Evolutionary conservation across 371 early-diverging fungal genomes (phyloP).

Genomic region (Mortierella sp.): DNA sequence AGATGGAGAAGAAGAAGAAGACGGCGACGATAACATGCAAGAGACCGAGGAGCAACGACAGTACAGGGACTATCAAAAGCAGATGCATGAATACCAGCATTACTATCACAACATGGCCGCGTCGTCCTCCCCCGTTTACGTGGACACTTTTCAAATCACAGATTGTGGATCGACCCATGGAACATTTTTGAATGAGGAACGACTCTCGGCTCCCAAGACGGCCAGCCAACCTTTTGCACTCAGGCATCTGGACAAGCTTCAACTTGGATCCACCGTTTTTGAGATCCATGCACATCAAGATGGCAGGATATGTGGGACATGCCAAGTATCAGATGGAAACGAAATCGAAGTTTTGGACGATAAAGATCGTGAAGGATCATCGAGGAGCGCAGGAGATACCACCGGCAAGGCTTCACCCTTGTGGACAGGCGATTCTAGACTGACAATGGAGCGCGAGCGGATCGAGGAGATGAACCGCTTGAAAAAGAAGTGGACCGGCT

Average conservation of each 20-base stretch:
- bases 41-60: slow-evolving; percentile 12
- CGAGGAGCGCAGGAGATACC: not conserved
- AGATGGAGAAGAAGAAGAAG: slow-evolving; percentile 16
- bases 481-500: slow-evolving; percentile 53
- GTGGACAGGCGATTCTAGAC: slow-evolving; percentile 28
- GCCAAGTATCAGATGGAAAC: slow-evolving; percentile 56
- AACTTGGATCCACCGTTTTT: slow-evolving; percentile 57
- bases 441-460: slow-evolving; percentile 47
- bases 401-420: slow-evolving; percentile 5
- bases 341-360: slow-evolving; percentile 54
- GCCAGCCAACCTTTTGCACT: slow-evolving; percentile 58
- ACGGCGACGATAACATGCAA: too few relatives aligned
- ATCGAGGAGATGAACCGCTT: slow-evolving; percentile 56
- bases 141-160: slow-evolving; percentile 55
- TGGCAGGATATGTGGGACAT: slow-evolving; percentile 57
- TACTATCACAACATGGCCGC: slow-evolving; percentile 21
- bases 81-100: slow-evolving; percentile 33
- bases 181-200: slow-evolving; percentile 60
- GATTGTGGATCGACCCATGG: slow-evolving; percentile 68
- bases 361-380: slow-evolving; percentile 15
- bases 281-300: slow-evolving; percentile 63
- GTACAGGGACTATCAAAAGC: slow-evolving; percentile 27
- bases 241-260: slow-evolving; percentile 56
- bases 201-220: slow-evolving; percentile 59
- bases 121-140: slow-evolving; percentile 4